Percentiles rank a stretch among this genome's conserved stretches.
These are phyloP conservation scores for Pseudogymnoascus sp. DNA, from an alignment of 2,329 filamentous ascomycete genomes.

Conservation along the genomic window DNA sequence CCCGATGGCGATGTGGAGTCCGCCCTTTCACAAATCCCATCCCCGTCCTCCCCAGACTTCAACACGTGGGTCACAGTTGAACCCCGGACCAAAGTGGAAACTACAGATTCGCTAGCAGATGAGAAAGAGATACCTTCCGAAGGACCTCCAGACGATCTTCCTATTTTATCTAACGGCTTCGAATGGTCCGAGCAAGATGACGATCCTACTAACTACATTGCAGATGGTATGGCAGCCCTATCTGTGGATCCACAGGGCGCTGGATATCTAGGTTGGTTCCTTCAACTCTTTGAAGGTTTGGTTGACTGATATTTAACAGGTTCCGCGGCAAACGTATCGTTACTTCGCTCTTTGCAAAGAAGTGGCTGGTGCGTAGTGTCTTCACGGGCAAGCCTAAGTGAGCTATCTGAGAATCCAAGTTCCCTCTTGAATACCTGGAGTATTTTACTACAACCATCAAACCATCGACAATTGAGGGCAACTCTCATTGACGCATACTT, in stretches of 20 bases:
- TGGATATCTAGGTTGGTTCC: conserved; percentile 13
- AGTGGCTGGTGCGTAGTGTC: not conserved
- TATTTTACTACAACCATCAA: not conserved
- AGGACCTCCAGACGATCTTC: not conserved
- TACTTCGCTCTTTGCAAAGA: not conserved
- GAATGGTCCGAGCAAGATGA: not conserved
- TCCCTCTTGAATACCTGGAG: not conserved
- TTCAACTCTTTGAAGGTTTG: not conserved
- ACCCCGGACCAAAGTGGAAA: not conserved
- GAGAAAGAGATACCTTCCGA: not conserved
- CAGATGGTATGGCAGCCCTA: conserved; percentile 17
- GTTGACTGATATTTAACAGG: not conserved
- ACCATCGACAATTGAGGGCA: not conserved
- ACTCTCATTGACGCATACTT: conserved; percentile 6
- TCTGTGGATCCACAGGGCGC: conserved; percentile 13
- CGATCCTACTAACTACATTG: not conserved
- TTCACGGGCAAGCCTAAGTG: not conserved
- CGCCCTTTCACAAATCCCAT: not conserved
- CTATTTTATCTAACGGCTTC: not conserved
- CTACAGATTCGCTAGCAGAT: not conserved
- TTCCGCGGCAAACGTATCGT: not conserved
- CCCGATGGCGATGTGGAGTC: not conserved
- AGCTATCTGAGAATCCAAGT: not conserved
- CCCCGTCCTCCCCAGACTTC: not conserved
- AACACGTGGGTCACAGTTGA: not conserved